phyloP scores from a whole-genome alignment of 1,284 basidiomycete species.

The Exobasidium rhododendri region DNA sequence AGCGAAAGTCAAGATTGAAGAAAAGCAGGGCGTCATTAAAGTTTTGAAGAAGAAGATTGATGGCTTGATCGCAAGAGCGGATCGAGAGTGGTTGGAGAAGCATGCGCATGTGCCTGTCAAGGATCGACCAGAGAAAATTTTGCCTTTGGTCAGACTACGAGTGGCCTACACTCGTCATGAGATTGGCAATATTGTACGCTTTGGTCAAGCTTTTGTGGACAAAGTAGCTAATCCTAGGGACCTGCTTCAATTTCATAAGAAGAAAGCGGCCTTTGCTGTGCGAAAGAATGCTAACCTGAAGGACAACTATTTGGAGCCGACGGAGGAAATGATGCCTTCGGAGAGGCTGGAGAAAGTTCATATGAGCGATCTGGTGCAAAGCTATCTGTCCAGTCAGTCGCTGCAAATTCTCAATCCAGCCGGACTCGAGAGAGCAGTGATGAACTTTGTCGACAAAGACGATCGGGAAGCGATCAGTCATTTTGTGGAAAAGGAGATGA shows the following conservation, averaged over 20 bases:
- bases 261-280: slow-evolving; percentile 58
- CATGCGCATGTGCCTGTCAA: slow-evolving; percentile 56
- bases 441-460: slow-evolving; percentile 52
- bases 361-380: slow-evolving; percentile 40
- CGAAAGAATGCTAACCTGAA: slow-evolving; percentile 21
- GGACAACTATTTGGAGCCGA: slow-evolving; percentile 13
- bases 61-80: slow-evolving; percentile 70
- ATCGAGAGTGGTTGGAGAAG: slow-evolving; percentile 75
- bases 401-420: slow-evolving; percentile 45
- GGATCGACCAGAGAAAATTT: slow-evolving; percentile 43
- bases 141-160: slow-evolving; percentile 82
- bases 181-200: slow-evolving; percentile 77
- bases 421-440: slow-evolving; percentile 41
- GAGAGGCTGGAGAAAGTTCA: slow-evolving; percentile 41
- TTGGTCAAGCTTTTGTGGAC: slow-evolving; percentile 91
- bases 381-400: slow-evolving; percentile 41
- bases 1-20: slow-evolving; percentile 23
- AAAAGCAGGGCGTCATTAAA: slow-evolving; percentile 35
- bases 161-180: slow-evolving; percentile 45
- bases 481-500: slow-evolving; percentile 38
- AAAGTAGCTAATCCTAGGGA: slow-evolving; percentile 91
- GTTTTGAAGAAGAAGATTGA: slow-evolving; percentile 59
- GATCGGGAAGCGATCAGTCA: slow-evolving; percentile 40
- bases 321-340: slow-evolving; percentile 19
- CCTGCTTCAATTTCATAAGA: slow-evolving; percentile 81